Evolutionary conservation across 768 basidiomycete species (phyloP).

Genomic region (Hydnomerulius pinastri): DNA sequence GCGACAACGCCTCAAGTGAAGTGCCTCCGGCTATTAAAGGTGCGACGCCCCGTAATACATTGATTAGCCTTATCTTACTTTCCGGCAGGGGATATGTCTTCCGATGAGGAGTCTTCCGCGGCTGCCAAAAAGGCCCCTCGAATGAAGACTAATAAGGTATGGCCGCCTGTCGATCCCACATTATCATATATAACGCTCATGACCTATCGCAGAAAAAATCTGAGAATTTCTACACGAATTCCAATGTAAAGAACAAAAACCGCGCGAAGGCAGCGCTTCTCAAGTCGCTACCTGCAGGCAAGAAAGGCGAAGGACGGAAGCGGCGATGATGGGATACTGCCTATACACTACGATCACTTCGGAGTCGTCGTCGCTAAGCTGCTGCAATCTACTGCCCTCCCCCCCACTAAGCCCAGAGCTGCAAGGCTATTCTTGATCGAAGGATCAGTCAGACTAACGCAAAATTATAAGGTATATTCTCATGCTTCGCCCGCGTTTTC

Average conservation of each 20-base stretch:
- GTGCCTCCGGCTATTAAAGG: conserved; percentile 15
- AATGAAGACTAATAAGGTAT: conserved; percentile 93
- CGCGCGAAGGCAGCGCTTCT: conserved; percentile 63
- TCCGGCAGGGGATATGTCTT: conserved; percentile 27
- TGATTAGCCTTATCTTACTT: conserved; percentile 8
- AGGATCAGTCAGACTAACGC: conserved; percentile 7
- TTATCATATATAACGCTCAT: conserved; percentile 10
- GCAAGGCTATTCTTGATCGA: conserved; percentile 2
- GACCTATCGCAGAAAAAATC: conserved; percentile 68
- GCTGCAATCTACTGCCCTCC: conserved; percentile 1
- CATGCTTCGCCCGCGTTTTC: conserved; percentile 8
- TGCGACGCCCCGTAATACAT: conserved; percentile 17
- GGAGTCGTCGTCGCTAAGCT: conserved; percentile 4
- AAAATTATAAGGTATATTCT: conserved; percentile 9
- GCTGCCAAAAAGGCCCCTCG: conserved; percentile 62
- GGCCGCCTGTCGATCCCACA: background rate
- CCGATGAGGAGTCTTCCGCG: conserved; percentile 37
- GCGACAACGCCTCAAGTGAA: conserved; percentile 13
- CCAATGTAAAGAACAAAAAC: conserved; percentile 89
- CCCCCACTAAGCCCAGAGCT: conserved; percentile 4
- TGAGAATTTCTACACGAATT: conserved; percentile 81
- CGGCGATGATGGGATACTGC: conserved; percentile 26
- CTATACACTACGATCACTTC: conserved; percentile 12
- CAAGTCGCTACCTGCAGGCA: conserved; percentile 57
- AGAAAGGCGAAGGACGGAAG: conserved; percentile 45